A percentile compares a stretch with the other conserved stretches of the same genome.
Evolutionary conservation across 441 rosid genomes (phyloP).

Genomic region (Croton setiger): DNA sequence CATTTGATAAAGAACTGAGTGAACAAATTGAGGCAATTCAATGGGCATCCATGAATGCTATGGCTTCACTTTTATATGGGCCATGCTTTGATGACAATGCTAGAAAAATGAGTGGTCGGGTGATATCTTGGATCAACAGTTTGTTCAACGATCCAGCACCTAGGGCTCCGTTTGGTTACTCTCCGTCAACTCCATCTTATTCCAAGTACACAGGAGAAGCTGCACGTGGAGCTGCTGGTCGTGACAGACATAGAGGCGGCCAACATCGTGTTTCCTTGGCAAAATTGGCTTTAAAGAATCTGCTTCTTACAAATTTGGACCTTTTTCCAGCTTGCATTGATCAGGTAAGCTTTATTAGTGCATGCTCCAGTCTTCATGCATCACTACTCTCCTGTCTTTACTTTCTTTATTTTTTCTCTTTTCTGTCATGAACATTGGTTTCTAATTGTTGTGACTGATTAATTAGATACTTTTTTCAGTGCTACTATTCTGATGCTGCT

Average conservation of each 20-base stretch:
- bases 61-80: constrained; percentile 96
- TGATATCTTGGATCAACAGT: constrained; percentile 97
- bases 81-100: constrained; percentile 99
- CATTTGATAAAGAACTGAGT: constrained; percentile 91
- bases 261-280: constrained; percentile 96
- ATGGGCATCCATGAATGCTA: constrained; percentile 98
- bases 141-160: constrained; percentile 96
- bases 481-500: constrained; percentile 94
- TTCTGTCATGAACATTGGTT: not conserved
- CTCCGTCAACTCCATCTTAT: constrained; percentile 97
- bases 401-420: not conserved
- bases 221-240: constrained; percentile 85
- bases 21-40: constrained; percentile 97
- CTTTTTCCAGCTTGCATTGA: constrained; percentile 98
- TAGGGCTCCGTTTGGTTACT: constrained; percentile 96
- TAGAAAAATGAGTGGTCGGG: constrained; percentile 97
- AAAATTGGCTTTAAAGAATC: constrained; percentile 93
- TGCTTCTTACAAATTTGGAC: constrained; percentile 96
- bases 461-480: constrained; percentile 45
- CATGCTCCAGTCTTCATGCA: not conserved
- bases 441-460: constrained; percentile 18
- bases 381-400: constrained; percentile 5
- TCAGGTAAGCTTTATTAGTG: constrained; percentile 57
- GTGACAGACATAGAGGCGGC: constrained; percentile 86
- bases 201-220: constrained; percentile 86